Evolutionary conservation across 345 rosid genomes (phyloP).

Genomic region (Eucalyptus cloeziana): DNA sequence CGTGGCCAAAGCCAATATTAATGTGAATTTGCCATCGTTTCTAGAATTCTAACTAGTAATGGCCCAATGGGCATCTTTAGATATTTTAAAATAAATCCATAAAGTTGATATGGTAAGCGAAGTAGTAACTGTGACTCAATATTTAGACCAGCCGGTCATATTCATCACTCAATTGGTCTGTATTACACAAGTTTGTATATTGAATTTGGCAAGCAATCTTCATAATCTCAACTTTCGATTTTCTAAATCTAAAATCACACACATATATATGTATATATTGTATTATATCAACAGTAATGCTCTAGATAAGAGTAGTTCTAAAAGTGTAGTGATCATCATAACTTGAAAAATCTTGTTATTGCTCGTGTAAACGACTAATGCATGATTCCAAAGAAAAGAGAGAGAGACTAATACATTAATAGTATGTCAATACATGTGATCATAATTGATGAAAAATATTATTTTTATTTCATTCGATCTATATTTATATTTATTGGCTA

Average conservation of each 20-base stretch:
- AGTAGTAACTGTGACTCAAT: not conserved
- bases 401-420: not conserved
- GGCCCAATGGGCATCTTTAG: not conserved
- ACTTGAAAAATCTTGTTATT: not conserved
- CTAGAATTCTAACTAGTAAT: not conserved
- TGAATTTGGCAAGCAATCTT: not conserved
- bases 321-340: not conserved
- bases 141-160: not conserved
- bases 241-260: not conserved
- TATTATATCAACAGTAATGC: not conserved
- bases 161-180: not conserved
- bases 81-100: not conserved
- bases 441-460: not conserved
- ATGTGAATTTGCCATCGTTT: not conserved
- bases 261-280: too few relatives aligned
- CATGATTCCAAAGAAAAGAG: not conserved
- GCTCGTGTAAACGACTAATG: not conserved
- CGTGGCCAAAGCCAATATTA: not conserved
- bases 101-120: not conserved
- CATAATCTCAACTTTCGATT: not conserved
- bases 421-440: fast-evolving
- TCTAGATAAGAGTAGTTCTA: not conserved
- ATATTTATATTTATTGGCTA: not conserved
- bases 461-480: not conserved
- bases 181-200: not conserved